Evolutionary conservation across 257 asterid genomes (phyloP).

Genomic region (Hygrophila difformis): DNA sequence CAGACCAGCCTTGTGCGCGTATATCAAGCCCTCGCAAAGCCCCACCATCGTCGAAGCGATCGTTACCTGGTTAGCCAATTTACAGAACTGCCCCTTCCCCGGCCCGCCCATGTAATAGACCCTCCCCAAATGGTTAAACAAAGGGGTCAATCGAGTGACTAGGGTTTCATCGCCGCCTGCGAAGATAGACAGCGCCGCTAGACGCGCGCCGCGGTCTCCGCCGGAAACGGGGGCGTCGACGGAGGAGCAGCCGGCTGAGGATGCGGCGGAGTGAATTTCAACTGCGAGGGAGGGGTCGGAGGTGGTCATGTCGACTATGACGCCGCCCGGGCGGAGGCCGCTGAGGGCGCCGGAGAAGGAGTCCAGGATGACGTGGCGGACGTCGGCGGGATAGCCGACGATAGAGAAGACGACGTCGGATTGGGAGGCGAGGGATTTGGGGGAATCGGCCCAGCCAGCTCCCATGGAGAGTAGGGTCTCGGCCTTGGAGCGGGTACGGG

Average conservation of each 20-base stretch:
- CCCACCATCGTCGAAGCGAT: conserved; percentile 82
- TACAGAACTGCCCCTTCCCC: conserved; percentile 87
- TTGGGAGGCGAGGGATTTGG: conserved; percentile 68
- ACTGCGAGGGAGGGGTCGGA: conserved; percentile 85
- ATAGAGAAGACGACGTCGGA: conserved; percentile 84
- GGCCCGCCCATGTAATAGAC: conserved; percentile 87
- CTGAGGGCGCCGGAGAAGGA: conserved; percentile 62
- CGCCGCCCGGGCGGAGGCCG: conserved; percentile 61
- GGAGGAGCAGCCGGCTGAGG: conserved; percentile 44
- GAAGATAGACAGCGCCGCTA: conserved; percentile 71
- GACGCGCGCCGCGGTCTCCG: conserved; percentile 82
- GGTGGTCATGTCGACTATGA: conserved; percentile 80
- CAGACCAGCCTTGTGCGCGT: conserved; percentile 75
- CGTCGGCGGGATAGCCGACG: conserved; percentile 92
- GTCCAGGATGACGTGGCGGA: conserved; percentile 76
- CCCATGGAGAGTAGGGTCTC: conserved; percentile 67
- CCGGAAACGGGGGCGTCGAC: conserved; percentile 92
- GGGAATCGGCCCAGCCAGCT: conserved; percentile 74
- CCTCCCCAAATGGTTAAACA: conserved; percentile 47
- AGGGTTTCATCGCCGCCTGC: conserved; percentile 70
- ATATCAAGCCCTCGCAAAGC: conserved; percentile 70
- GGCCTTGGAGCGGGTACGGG: conserved; percentile 84
- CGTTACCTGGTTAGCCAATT: conserved; percentile 73
- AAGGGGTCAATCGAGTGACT: conserved; percentile 41
- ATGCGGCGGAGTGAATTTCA: conserved; percentile 64